Evolutionary conservation across 495 filamentous ascomycete species (phyloP).

Genomic region (Lasiosphaeris hirsuta): DNA sequence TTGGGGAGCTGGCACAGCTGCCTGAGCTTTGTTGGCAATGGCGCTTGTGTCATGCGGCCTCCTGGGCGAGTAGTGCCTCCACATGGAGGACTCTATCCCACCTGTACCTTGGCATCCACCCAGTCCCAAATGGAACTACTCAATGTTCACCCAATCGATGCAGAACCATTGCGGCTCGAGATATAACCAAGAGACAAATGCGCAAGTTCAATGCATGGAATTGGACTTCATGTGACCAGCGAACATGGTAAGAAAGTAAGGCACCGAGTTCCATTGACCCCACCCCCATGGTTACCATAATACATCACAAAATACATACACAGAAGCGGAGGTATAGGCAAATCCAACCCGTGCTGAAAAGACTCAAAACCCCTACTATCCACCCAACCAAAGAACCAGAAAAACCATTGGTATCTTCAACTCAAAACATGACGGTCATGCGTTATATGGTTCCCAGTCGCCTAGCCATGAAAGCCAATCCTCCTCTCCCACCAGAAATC

Average conservation of each 20-base stretch:
- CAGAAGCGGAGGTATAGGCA: not conserved
- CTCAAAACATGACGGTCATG: conserved; percentile 5
- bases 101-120: too few species aligned
- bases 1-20: too few species aligned
- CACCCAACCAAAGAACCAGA: not conserved
- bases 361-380: not conserved
- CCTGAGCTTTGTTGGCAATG: too few species aligned
- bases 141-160: too few species aligned
- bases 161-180: too few species aligned
- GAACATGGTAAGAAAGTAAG: not conserved
- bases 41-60: too few species aligned
- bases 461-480: not conserved
- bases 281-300: not conserved
- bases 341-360: not conserved
- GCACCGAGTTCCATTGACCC: not conserved
- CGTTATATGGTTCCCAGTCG: not conserved
- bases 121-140: too few species aligned
- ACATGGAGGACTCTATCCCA: too few species aligned
- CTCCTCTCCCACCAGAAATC: not conserved
- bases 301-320: not conserved
- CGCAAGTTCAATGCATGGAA: too few species aligned
- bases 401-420: conserved; percentile 10
- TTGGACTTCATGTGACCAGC: not conserved
- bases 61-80: too few species aligned
- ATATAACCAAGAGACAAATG: too few species aligned